phyloP scores from a whole-genome alignment of 2,329 filamentous ascomycete species.

The Aspergillus intermedius region DNA sequence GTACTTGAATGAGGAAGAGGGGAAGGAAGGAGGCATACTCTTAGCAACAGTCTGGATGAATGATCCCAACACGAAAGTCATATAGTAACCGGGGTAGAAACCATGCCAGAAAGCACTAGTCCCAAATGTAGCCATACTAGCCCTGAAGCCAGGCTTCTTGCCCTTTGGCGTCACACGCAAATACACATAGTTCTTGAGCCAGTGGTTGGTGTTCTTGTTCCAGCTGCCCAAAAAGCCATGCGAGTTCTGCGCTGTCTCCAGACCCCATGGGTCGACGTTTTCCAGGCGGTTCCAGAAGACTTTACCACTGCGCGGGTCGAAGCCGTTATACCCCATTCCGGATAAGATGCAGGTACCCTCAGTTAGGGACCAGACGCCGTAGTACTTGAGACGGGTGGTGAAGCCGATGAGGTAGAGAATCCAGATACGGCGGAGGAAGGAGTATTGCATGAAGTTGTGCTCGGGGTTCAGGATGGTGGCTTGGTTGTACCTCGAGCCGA shows the following conservation, averaged over 20 bases:
- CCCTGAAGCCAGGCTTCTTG: constrained; percentile 92
- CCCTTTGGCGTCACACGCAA: constrained; percentile 89
- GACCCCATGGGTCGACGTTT: constrained; percentile 78
- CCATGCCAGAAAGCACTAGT: constrained; percentile 98
- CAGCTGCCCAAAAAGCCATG: constrained; percentile 83
- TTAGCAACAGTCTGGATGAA: constrained; percentile 92
- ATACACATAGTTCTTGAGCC: constrained; percentile 94
- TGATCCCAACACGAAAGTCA: constrained; percentile 81
- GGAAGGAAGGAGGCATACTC: constrained; percentile 53
- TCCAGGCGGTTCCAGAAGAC: constrained; percentile 84
- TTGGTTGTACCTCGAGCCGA: constrained; percentile 61
- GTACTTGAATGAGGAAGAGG: constrained; percentile 6
- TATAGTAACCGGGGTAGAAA: constrained; percentile 94
- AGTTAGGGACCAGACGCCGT: constrained; percentile 88
- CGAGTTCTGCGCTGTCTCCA: constrained; percentile 91
- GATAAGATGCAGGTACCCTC: constrained; percentile 92
- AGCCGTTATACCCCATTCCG: constrained; percentile 87
- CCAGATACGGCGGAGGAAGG: constrained; percentile 67
- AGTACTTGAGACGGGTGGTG: constrained; percentile 83
- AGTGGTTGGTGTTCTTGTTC: constrained; percentile 99
- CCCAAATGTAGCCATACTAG: constrained; percentile 85
- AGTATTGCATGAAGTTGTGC: constrained; percentile 60
- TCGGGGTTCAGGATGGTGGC: constrained; percentile 58
- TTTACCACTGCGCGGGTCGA: constrained; percentile 77
- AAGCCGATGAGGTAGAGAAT: constrained; percentile 78